phyloP scores from a whole-genome alignment of 2,329 filamentous ascomycete genomes.

The Lachnellula suecica region DNA sequence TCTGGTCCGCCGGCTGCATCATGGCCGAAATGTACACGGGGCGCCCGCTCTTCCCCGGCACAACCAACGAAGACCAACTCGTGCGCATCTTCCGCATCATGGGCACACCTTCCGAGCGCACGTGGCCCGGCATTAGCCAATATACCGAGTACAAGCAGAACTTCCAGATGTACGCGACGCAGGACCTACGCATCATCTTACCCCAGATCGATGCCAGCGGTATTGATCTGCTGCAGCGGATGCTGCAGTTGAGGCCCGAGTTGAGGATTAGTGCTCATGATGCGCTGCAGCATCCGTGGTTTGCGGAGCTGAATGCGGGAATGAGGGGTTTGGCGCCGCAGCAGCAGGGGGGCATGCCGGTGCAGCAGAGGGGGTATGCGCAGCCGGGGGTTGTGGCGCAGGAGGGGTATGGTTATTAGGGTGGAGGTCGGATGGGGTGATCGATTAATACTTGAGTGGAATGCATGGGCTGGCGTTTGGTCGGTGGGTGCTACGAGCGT shows the following conservation, averaged over 20 bases:
- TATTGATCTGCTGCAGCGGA: constrained; percentile 81
- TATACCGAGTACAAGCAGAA: constrained; percentile 98
- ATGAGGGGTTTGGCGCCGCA: constrained; percentile 26
- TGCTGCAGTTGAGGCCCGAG: constrained; percentile 92
- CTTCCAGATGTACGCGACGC: constrained; percentile 91
- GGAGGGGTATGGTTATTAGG: constrained; percentile 24
- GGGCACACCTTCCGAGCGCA: constrained; percentile 93
- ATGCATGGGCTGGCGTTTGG: background rate
- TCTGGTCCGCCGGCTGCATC: constrained; percentile 98
- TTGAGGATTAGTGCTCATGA: constrained; percentile 85
- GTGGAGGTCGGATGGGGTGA: constrained; percentile 3
- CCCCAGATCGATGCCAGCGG: constrained; percentile 87
- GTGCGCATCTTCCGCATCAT: constrained; percentile 97
- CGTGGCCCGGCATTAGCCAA: constrained; percentile 92
- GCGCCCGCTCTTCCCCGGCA: constrained; percentile 91
- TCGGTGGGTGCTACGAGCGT: no score
- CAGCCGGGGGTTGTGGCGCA: constrained; percentile 25
- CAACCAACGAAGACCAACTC: constrained; percentile 96
- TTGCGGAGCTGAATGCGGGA: constrained; percentile 59
- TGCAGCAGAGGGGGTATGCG: constrained; percentile 27
- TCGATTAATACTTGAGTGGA: background rate
- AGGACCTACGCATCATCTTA: constrained; percentile 82
- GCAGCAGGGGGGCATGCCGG: constrained; percentile 21
- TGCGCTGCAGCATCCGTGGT: constrained; percentile 90
- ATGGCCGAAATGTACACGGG: constrained; percentile 99